Evolutionary conservation across 768 basidiomycete genomes (phyloP), one percentile per base, ranked within the genome.

Genomic region (Mycena chlorophos): DNA sequence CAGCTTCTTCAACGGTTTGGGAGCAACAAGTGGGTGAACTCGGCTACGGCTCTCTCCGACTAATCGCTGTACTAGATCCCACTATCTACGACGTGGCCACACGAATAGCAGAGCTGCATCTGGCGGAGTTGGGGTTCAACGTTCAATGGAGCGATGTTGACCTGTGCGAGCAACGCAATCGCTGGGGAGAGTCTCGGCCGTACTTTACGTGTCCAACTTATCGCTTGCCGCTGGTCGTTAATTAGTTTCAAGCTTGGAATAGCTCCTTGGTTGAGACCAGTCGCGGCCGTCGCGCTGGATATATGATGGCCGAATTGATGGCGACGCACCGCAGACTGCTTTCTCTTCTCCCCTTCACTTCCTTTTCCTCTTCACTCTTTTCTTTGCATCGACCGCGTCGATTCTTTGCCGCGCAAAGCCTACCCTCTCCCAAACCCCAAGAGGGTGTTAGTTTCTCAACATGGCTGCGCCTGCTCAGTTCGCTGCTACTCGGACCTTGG

Each of bases 1-100:
- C 68, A 88, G 93, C 57, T 99, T 98, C 73, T 99, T 98, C 80
- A 93, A 99, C 66, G 97, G 97, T 13, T 81, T 99, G 8, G 97
- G 92, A 16, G 96, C 95, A 27, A 98, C 94, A 6, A 94, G 92
- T 89, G 45, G 23, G 45, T 46, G 12, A 66, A 68, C 87, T 42
- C 40, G 13, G n/a, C 74, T 22, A 20, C n/a, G 26, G 23, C 14
- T 30, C 37, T 47, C 31, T 43, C 55, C 47, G 58, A 43, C 37
- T 60, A 46, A 56, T 43, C 46, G 27, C 26, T 25, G 17, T 25
- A 23, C 40, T n/a, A 96, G 94, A 95, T 73, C 78, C 86, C 0
- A 74, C 88, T 6, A 94, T 95, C 66, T 94, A 97, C 69, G 93
- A 97, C 64, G 90, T 98, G 6, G 96, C 92, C 66, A 91, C 89